These are phyloP conservation scores for Cutaneotrichosporon spelunceum DNA, from an alignment of 1,284 basidiomycete genomes.

Conservation along the genomic window DNA sequence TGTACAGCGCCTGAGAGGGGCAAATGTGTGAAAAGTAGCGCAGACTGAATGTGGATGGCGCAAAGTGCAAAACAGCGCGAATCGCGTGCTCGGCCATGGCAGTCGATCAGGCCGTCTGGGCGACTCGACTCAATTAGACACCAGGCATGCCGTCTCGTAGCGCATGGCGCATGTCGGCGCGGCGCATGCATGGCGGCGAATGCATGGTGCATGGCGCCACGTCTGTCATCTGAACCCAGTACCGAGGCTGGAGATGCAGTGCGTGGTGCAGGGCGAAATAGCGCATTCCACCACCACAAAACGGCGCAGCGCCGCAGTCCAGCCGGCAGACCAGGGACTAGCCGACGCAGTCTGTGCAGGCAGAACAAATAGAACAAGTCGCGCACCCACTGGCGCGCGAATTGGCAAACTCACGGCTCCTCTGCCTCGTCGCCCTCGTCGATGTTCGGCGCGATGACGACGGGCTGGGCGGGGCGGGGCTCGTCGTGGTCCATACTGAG, in stretches of 20 bases:
- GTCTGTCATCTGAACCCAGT: too few relatives aligned
- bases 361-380: background rate
- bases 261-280: too few relatives aligned
- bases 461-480: background rate
- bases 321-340: too few relatives aligned
- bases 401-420: background rate
- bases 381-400: background rate
- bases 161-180: too few relatives aligned
- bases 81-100: background rate
- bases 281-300: too few relatives aligned
- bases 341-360: too few relatives aligned
- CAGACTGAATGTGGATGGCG: background rate
- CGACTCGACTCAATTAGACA: too few relatives aligned
- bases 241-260: too few relatives aligned
- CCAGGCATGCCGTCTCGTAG: too few relatives aligned
- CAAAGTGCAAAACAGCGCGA: background rate
- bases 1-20: background rate
- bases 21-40: background rate
- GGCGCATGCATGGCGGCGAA: too few relatives aligned
- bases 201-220: too few relatives aligned
- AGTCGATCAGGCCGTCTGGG: background rate
- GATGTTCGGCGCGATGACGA: background rate
- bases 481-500: background rate
- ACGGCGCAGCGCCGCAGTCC: too few relatives aligned
- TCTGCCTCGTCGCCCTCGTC: conserved; percentile 6